Conservation (phyloP, 1,284 basidiomycete genomes). For the Tremellales sp. region DNA sequence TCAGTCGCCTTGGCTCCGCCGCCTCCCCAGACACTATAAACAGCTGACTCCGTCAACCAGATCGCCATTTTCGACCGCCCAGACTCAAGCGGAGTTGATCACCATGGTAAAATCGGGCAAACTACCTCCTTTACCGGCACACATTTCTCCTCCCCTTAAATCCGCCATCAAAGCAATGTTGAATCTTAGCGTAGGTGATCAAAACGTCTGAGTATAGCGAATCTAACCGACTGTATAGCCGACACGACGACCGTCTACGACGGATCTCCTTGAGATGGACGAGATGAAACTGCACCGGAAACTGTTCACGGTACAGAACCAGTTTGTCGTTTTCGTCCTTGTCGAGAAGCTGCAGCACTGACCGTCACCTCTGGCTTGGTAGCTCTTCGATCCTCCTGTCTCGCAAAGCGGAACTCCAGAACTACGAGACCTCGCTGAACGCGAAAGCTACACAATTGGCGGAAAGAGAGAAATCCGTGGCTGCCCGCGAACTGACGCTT, state of each 20-base stretch:
- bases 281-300: constrained; percentile 48
- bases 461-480: constrained; percentile 54
- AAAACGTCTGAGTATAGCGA: neutral
- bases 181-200: constrained; percentile 38
- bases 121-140: constrained; percentile 39
- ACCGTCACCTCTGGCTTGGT: no score
- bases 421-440: constrained; percentile 50
- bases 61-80: constrained; percentile 46
- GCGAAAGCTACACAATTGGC: constrained; percentile 52
- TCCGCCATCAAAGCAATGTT: constrained; percentile 44
- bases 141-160: constrained; percentile 37
- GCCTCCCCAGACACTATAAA: neutral
- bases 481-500: constrained; percentile 50
- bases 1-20: constrained; percentile 31
- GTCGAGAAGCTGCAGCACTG: no score
- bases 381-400: no score
- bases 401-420: constrained; percentile 53
- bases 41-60: constrained; percentile 15
- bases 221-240: constrained; percentile 32
- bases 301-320: constrained; percentile 45
- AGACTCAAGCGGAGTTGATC: constrained; percentile 46
- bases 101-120: constrained; percentile 44
- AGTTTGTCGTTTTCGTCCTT: no score
- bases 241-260: constrained; percentile 40
- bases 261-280: constrained; percentile 44